These are phyloP conservation scores for Plantago elongata DNA, from an alignment of 257 asterid genomes.

Conservation along the genomic window DNA sequence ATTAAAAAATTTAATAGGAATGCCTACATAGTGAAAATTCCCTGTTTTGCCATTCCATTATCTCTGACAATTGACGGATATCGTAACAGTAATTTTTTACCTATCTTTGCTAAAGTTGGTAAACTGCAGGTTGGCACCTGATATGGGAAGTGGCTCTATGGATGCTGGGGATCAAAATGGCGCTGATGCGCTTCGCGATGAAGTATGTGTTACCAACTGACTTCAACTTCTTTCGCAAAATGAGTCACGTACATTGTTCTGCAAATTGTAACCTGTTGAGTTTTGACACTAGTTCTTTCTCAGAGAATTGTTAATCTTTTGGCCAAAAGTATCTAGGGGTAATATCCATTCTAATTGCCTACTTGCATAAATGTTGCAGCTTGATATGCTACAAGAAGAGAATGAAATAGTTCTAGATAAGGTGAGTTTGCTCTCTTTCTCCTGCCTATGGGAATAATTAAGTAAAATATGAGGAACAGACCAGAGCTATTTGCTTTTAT, in stretches of 20 bases:
- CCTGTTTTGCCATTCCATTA: no score
- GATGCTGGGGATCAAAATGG: conserved; percentile 68
- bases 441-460: conserved; percentile 10
- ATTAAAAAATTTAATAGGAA: no score
- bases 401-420: conserved; percentile 77
- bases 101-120: neutral
- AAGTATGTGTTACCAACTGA: conserved; percentile 35
- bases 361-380: conserved; percentile 53
- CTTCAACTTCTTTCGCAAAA: neutral
- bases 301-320: conserved; percentile 8
- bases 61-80: no score
- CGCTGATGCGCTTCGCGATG: conserved; percentile 90
- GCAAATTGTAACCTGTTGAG: conserved; percentile 12
- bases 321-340: neutral
- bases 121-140: conserved; percentile 59
- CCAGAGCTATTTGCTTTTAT: no score
- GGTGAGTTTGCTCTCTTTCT: conserved; percentile 42
- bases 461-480: neutral
- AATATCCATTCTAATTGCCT: conserved; percentile 16
- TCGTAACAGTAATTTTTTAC: neutral
- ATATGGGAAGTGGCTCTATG: conserved; percentile 58
- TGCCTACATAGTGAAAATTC: no score
- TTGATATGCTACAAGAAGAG: conserved; percentile 96
- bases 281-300: conserved; percentile 13
- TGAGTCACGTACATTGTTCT: neutral